A percentile compares a stretch with the other conserved stretches of the same genome.
Evolutionary conservation across 139 green algal genomes (phyloP).

Genomic region (Volvox africanus): DNA sequence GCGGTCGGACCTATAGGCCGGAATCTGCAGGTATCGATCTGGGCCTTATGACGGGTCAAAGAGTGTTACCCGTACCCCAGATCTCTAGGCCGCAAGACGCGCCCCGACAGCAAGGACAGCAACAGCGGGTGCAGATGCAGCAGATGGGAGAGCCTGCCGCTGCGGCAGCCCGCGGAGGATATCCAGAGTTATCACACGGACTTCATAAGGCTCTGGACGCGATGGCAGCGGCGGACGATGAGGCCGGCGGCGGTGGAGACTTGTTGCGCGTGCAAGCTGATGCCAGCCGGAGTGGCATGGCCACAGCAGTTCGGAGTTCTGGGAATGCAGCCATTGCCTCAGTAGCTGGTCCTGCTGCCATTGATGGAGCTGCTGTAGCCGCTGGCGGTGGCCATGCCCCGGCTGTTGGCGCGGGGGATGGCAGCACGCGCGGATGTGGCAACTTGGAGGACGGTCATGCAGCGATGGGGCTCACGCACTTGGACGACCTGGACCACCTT

Average conservation of each 20-base stretch:
- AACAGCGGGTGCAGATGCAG: not conserved
- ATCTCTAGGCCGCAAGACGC: no score
- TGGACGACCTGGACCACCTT: conserved; percentile 11
- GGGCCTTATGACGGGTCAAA: no score
- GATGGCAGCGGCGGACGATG: not conserved
- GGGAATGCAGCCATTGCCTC: no score
- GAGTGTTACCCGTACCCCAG: no score
- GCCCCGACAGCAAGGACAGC: no score
- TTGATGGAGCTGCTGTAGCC: not conserved
- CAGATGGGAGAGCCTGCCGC: not conserved
- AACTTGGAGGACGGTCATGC: not conserved
- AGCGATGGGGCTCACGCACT: not conserved
- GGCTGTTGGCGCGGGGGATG: not conserved
- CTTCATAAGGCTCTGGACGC: not conserved
- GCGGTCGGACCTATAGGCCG: no score
- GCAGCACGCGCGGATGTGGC: not conserved
- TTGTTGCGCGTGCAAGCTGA: no score
- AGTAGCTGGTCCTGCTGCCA: no score
- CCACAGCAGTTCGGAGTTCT: no score
- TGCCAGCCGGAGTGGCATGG: no score
- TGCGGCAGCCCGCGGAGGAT: not conserved
- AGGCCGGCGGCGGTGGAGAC: not conserved
- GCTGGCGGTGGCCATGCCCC: not conserved
- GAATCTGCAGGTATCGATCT: no score
- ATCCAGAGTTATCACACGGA: not conserved